Evolutionary conservation across 2,329 filamentous ascomycete species (phyloP).

Genomic region (Calonectria crousiana): DNA sequence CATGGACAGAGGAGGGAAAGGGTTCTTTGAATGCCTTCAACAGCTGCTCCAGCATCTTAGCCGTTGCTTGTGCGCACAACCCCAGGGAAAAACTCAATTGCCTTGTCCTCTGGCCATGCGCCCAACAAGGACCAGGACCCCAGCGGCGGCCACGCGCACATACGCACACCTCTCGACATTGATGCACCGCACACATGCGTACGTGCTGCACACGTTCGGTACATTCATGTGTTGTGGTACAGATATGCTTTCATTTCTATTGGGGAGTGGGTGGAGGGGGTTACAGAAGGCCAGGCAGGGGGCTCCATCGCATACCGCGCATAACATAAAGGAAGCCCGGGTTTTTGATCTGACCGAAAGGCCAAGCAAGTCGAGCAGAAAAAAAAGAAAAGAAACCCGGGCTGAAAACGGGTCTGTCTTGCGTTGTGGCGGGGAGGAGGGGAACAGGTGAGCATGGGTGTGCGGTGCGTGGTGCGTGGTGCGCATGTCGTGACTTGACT

Average conservation of each 20-base stretch:
- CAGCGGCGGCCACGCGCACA: slow-evolving; percentile 25
- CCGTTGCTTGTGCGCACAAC: slow-evolving; percentile 29
- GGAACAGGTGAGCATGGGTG: slow-evolving; percentile 10
- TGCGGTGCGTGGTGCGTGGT: slow-evolving; percentile 4
- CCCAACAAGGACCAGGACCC: slow-evolving; percentile 38
- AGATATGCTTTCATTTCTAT: neutral
- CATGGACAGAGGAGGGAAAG: neutral
- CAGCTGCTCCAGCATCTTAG: slow-evolving; percentile 18
- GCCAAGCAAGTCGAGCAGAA: neutral
- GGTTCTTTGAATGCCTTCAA: slow-evolving; percentile 17
- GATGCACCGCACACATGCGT: slow-evolving; percentile 2
- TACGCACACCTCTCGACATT: slow-evolving; percentile 17
- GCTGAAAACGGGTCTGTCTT: slow-evolving; percentile 9
- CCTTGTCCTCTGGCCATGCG: slow-evolving; percentile 36
- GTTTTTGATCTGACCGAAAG: slow-evolving; percentile 19
- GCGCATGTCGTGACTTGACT: slow-evolving; percentile 14
- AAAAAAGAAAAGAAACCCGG: slow-evolving; percentile 1
- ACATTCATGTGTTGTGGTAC: slow-evolving; percentile 4
- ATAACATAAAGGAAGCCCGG: slow-evolving; percentile 13
- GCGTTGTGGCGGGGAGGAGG: neutral
- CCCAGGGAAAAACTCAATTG: slow-evolving; percentile 28
- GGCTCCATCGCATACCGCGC: slow-evolving; percentile 21
- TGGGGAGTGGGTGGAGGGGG: neutral
- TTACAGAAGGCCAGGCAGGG: neutral
- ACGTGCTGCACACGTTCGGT: slow-evolving; percentile 18